A percentile compares a stretch with the other conserved stretches of the same genome.
phyloP scores from a whole-genome alignment of 495 filamentous ascomycete genomes.

The Gamarada debralockiae region DNA sequence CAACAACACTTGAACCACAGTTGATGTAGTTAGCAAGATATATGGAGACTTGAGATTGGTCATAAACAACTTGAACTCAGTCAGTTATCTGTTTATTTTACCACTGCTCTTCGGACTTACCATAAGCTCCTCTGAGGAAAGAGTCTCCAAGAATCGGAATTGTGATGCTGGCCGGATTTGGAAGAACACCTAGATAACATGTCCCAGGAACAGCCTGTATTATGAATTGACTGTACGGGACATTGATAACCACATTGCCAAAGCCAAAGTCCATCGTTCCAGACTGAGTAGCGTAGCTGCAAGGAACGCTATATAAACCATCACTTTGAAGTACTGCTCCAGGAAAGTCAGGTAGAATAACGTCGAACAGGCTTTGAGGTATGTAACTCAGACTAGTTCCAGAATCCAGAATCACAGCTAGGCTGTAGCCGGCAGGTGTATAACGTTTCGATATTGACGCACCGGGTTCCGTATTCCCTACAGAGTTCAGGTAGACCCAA shows the following conservation, averaged over 20 bases:
- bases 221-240: slow-evolving; percentile 64
- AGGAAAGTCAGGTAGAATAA: slow-evolving; percentile 44
- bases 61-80: slow-evolving; percentile 7
- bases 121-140: slow-evolving; percentile 68
- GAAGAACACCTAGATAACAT: slow-evolving; percentile 54
- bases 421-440: slow-evolving; percentile 35
- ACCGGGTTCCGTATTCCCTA: slow-evolving; percentile 42
- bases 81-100: not conserved
- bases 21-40: slow-evolving; percentile 31
- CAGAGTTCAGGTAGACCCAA: slow-evolving; percentile 37
- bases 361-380: slow-evolving; percentile 50
- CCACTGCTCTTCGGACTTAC: slow-evolving; percentile 7
- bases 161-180: slow-evolving; percentile 43
- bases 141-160: slow-evolving; percentile 67
- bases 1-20: slow-evolving; percentile 30
- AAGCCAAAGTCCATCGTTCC: slow-evolving; percentile 62
- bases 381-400: slow-evolving; percentile 66
- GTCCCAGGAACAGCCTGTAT: slow-evolving; percentile 34
- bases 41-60: slow-evolving; percentile 4
- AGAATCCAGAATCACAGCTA: slow-evolving; percentile 61
- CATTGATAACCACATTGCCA: slow-evolving; percentile 48
- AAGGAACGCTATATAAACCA: slow-evolving; percentile 56
- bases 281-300: slow-evolving; percentile 46
- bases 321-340: slow-evolving; percentile 49
- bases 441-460: slow-evolving; percentile 38